Conservation (phyloP, 2,329 filamentous ascomycete species). For the Colletotrichum tanaceti region DNA sequence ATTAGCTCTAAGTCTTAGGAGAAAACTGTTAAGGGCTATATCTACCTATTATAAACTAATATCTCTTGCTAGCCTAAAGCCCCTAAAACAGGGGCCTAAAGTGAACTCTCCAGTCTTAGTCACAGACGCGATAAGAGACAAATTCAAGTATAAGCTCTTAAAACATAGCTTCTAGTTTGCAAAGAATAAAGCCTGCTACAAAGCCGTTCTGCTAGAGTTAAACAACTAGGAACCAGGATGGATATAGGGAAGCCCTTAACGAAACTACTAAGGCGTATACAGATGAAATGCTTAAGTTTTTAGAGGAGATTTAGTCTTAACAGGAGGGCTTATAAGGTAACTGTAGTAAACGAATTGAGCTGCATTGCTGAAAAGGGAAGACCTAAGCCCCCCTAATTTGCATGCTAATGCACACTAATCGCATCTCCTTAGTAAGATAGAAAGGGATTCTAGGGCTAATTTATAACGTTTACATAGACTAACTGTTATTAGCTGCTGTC, state of each 20-base stretch:
- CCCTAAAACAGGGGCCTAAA: not conserved
- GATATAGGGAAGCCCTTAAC: not conserved
- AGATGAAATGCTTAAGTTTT: constrained; percentile 1
- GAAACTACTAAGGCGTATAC: constrained; percentile 2
- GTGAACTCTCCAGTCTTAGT: constrained; percentile 3
- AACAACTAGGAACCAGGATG: constrained; percentile 8
- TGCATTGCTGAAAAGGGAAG: not conserved
- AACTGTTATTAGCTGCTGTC: no score
- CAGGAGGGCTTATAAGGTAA: not conserved
- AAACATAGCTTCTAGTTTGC: constrained; percentile 4
- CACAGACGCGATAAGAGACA: constrained; percentile 5
- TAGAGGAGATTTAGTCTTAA: not conserved
- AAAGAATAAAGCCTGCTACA: not conserved
- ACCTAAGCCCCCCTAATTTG: not conserved
- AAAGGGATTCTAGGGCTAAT: not conserved
- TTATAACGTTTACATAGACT: constrained; percentile 8
- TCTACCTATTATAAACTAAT: not conserved
- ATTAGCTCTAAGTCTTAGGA: not conserved
- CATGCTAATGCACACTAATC: constrained; percentile 10
- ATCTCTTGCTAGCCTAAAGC: not conserved
- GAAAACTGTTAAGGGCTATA: no score
- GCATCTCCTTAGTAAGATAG: not conserved
- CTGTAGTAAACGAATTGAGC: no score
- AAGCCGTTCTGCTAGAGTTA: not conserved
- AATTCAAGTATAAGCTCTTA: not conserved